A percentile compares a stretch with the other conserved stretches of the same genome.
Evolutionary conservation across 805 yeast species (phyloP).

Genomic region (Kuraishia piskuri): DNA sequence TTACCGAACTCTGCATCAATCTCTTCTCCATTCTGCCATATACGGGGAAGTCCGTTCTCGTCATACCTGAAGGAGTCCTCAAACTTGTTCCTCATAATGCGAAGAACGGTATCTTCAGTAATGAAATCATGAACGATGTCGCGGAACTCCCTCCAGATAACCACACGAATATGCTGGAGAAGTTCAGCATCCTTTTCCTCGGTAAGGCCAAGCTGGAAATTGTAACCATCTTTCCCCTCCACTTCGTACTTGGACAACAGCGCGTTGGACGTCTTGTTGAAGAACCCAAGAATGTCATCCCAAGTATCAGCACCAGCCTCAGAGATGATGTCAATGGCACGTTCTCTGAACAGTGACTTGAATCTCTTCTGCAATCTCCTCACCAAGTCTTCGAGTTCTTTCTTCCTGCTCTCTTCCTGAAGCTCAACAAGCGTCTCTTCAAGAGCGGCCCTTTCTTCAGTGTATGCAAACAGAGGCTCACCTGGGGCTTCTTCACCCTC

Average conservation of each 20-base stretch:
- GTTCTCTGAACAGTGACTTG: constrained; percentile 37
- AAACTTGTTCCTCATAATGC: constrained; percentile 67
- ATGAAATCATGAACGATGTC: constrained; percentile 51
- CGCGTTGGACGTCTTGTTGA: constrained; percentile 25
- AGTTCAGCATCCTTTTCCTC: constrained; percentile 32
- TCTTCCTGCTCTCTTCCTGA: constrained; percentile 22
- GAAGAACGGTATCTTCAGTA: constrained; percentile 56
- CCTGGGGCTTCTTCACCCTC: constrained; percentile 13
- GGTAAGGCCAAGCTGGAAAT: constrained; percentile 59
- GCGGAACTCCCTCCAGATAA: constrained; percentile 61
- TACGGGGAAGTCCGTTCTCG: constrained; percentile 67
- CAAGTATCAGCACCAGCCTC: constrained; percentile 47
- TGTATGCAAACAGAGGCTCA: constrained; percentile 18
- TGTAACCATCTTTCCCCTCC: constrained; percentile 25
- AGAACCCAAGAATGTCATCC: constrained; percentile 45
- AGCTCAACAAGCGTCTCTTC: constrained; percentile 19
- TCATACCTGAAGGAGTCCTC: constrained; percentile 82
- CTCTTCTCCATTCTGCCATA: constrained; percentile 70
- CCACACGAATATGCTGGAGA: constrained; percentile 33
- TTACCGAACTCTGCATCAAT: constrained; percentile 55
- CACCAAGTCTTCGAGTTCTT: constrained; percentile 34
- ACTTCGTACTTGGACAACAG: constrained; percentile 21
- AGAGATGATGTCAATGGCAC: constrained; percentile 36
- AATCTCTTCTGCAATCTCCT: constrained; percentile 38
- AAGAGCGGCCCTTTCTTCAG: constrained; percentile 24